Evolutionary conservation across 305 asterid species (phyloP).

Genomic region (Ajuga reptans): DNA sequence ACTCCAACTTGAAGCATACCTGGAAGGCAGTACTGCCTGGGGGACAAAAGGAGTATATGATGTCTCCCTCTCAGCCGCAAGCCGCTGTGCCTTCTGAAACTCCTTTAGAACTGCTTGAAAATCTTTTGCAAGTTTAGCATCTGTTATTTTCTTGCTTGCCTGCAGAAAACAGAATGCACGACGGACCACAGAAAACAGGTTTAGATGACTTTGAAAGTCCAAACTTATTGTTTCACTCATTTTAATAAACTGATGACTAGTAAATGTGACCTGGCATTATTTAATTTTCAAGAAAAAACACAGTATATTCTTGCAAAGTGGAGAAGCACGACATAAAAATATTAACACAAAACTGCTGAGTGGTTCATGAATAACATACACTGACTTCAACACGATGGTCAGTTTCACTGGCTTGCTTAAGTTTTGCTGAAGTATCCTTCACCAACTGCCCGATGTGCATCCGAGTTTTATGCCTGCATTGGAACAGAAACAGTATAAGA

Average conservation of each 20-base stretch:
- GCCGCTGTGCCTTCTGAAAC: conserved; percentile 84
- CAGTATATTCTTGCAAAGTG: neutral
- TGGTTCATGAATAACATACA: conserved; percentile 37
- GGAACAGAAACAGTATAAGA: conserved; percentile 18
- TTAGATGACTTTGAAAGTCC: neutral
- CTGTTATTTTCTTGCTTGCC: conserved; percentile 76
- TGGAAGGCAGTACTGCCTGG: conserved; percentile 50
- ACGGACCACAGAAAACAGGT: neutral
- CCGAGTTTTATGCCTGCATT: conserved; percentile 69
- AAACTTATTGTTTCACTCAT: neutral
- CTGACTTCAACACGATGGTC: conserved; percentile 62
- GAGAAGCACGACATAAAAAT: neutral
- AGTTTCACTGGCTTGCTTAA: conserved; percentile 73
- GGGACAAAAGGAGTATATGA: conserved; percentile 67
- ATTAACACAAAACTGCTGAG: conserved; percentile 7
- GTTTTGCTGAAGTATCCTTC: conserved; percentile 71
- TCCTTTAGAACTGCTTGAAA: conserved; percentile 77
- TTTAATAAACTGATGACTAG: neutral
- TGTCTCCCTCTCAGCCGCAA: conserved; percentile 86
- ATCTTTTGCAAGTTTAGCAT: conserved; percentile 86
- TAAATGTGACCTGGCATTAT: neutral
- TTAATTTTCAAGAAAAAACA: neutral
- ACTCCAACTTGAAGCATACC: conserved; percentile 29
- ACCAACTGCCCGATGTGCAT: conserved; percentile 73
- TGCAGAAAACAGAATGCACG: conserved; percentile 25